Conservation (phyloP, 495 filamentous ascomycete genomes). For the Aspergillus homomorphus region DNA sequence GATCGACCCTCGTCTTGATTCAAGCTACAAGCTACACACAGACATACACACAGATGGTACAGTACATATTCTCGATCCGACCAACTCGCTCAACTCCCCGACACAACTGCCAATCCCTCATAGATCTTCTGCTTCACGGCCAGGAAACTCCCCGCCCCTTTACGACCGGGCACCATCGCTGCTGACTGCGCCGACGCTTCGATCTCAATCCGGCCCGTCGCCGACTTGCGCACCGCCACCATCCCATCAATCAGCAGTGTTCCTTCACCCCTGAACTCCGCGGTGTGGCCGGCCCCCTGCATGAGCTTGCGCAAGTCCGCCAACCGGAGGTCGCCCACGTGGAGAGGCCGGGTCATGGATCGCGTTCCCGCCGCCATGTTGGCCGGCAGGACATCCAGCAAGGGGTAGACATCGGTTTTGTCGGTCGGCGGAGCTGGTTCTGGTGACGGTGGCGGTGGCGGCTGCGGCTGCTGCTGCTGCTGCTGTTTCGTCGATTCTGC, state of each 20-base stretch:
- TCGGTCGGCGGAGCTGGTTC: constrained; percentile 22
- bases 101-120: constrained; percentile 76
- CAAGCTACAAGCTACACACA: neutral
- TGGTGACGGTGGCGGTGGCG: constrained; percentile 22
- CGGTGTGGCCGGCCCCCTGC: constrained; percentile 75
- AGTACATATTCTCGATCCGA: neutral
- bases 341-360: constrained; percentile 79
- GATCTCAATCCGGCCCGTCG: constrained; percentile 82
- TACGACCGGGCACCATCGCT: constrained; percentile 31
- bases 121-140: constrained; percentile 80
- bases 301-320: constrained; percentile 85
- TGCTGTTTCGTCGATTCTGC: neutral
- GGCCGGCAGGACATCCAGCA: constrained; percentile 74
- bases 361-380: constrained; percentile 72
- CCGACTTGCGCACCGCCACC: constrained; percentile 85
- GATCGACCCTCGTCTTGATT: neutral
- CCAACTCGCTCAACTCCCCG: constrained; percentile 51
- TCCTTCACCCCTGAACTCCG: constrained; percentile 92
- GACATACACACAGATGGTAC: neutral
- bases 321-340: constrained; percentile 89
- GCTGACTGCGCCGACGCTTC: constrained; percentile 64
- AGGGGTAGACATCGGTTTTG: constrained; percentile 48
- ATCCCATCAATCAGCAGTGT: constrained; percentile 82
- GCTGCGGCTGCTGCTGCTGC: constrained; percentile 20
- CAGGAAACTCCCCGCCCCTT: constrained; percentile 59